These are phyloP conservation scores for Fraxinus ornus DNA, from an alignment of 305 asterid genomes.

Conservation along the genomic window DNA sequence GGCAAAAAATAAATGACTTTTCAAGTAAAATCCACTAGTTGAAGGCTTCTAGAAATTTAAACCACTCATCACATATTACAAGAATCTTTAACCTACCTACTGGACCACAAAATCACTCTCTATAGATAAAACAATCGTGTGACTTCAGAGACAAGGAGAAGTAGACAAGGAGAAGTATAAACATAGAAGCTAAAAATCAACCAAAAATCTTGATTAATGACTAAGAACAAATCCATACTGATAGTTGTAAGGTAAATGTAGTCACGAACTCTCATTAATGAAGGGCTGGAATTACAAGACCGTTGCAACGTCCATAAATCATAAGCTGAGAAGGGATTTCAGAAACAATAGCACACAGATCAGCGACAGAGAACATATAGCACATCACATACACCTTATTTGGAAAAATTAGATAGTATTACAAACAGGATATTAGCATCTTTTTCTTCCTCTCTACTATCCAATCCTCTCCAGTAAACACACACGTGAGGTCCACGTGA, in stretches of 20 bases:
- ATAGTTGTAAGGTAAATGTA: background rate
- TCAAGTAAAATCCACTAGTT: slow-evolving; percentile 1
- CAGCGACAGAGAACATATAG: background rate
- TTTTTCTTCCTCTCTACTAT: background rate
- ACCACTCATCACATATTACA: background rate
- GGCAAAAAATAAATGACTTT: background rate
- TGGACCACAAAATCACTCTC: background rate
- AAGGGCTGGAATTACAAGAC: background rate
- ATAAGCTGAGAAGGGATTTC: background rate
- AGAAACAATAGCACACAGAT: background rate
- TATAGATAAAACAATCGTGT: background rate
- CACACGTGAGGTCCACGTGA: background rate
- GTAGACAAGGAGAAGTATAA: background rate
- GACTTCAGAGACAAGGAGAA: background rate
- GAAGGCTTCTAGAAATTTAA: background rate
- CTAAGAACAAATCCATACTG: background rate
- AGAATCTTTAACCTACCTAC: background rate
- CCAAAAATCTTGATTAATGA: background rate
- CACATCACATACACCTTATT: background rate
- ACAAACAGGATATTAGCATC: background rate
- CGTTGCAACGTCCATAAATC: background rate
- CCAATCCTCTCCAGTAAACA: background rate
- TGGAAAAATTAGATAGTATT: background rate
- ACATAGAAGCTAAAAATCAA: background rate
- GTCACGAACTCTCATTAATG: background rate